These are phyloP conservation scores for Hippophae tibetana DNA, from an alignment of 306 rosid species.

Conservation along the genomic window DNA sequence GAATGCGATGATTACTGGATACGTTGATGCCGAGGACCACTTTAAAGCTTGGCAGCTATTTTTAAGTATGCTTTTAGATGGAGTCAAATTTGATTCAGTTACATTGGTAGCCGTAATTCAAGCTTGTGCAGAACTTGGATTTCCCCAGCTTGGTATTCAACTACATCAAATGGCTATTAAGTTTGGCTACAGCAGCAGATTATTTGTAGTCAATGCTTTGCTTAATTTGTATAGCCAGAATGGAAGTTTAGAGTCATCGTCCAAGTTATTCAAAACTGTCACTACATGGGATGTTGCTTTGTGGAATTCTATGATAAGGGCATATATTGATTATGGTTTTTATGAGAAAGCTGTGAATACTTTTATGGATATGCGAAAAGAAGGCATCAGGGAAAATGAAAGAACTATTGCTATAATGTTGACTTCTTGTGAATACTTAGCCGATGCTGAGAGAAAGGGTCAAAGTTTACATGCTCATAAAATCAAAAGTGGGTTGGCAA, in stretches of 20 bases:
- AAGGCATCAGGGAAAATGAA: slow-evolving; percentile 24
- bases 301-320: slow-evolving; percentile 44
- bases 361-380: slow-evolving; percentile 20
- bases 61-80: slow-evolving; percentile 18
- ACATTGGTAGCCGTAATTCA: slow-evolving; percentile 27
- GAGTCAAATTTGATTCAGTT: slow-evolving; percentile 30
- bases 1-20: slow-evolving; percentile 35
- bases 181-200: slow-evolving; percentile 19
- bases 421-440: slow-evolving; percentile 16
- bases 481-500: slow-evolving; percentile 21
- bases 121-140: slow-evolving; percentile 30
- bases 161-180: slow-evolving; percentile 39
- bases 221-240: slow-evolving; percentile 31
- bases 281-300: slow-evolving; percentile 29
- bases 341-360: slow-evolving; percentile 29
- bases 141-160: slow-evolving; percentile 26
- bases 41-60: slow-evolving; percentile 25
- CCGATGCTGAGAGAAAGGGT: slow-evolving; percentile 22
- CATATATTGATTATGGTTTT: slow-evolving; percentile 16
- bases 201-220: slow-evolving; percentile 26
- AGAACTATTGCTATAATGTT: slow-evolving; percentile 30
- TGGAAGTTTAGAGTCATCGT: slow-evolving; percentile 21
- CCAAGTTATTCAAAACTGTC: slow-evolving; percentile 18
- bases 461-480: slow-evolving; percentile 33
- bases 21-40: slow-evolving; percentile 29